Base-by-base conservation (phyloP, 306 rosid genomes). In the Heteromeles arbutifolia region DNA sequence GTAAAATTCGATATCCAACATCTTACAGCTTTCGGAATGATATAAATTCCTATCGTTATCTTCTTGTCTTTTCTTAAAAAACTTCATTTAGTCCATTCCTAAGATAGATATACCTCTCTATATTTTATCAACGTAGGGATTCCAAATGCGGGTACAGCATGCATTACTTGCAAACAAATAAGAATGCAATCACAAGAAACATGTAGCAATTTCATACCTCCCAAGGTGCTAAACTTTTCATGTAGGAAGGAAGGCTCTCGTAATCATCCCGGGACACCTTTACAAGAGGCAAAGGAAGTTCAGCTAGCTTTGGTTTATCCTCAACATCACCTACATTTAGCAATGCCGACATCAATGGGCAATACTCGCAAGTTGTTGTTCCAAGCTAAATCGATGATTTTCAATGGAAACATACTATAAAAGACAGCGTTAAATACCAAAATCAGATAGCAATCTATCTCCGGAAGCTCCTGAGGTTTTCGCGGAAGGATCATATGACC, bases 181-280 rank as follows among this genome's bases (percentile, higher is more conserved):
- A 8, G 62, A 54, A 65, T 19, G 29, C 74, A 68, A 37, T n/a
- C 22, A 70, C 76, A 69, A 79, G 56, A 69, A 24, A 39, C 17
- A 21, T 31, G 41, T 70, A 62, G 78, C 44, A 74, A 72, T 32
- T 45, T 8, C 83, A 82, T 82, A 90, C 98, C 98, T 95, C 97
- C 97, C 97, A 95, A 65, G 92, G 81, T 41, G 90, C 90, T 72
- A 95, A 86, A 72, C 87, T 83, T 88, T 89, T 95, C 88, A 95
- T 84, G 79, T 88, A 92, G 76, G 89, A 74, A 34, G 98, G 93
- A 65, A 92, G 96, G 72, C 83, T 75, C 78, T 95, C 96, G 73
- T 82, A 92, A 32, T 94, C 93, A 67, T 90, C 88, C 84, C 77
- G 78, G 53, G 74, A 67, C 50, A 92, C 74, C 76, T 80, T 84